A percentile compares a stretch with the other conserved stretches of the same genome.
Conservation (phyloP, 2,329 filamentous ascomycete species). For the Apiospora kogelbergensis region DNA sequence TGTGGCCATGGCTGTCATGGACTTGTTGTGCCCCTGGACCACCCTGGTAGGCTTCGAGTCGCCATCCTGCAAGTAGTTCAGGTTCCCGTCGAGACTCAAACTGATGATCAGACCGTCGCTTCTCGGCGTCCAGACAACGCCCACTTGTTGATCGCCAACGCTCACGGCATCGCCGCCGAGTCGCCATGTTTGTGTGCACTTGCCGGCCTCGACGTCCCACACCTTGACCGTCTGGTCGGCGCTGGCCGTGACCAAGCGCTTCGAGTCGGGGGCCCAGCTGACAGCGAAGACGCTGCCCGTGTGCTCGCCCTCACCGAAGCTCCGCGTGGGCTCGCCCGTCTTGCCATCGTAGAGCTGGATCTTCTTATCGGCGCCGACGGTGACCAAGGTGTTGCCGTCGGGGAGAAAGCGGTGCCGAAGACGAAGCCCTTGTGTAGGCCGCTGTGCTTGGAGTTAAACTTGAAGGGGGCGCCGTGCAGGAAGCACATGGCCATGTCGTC, state of each 20-base stretch:
- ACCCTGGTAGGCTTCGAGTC: conserved; percentile 67
- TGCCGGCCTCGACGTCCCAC: conserved; percentile 84
- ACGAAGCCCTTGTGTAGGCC: conserved; percentile 86
- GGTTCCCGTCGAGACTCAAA: conserved; percentile 81
- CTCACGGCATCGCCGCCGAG: conserved; percentile 73
- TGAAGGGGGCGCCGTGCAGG: conserved; percentile 92
- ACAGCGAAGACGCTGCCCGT: conserved; percentile 91
- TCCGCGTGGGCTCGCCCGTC: conserved; percentile 77
- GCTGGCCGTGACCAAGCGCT: conserved; percentile 83
- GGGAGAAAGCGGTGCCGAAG: conserved; percentile 84
- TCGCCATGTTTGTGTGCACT: conserved; percentile 78
- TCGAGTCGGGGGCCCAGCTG: conserved; percentile 86
- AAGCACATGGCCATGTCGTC: conserved; percentile 91
- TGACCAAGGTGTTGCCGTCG: conserved; percentile 78
- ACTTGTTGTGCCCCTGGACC: conserved; percentile 88
- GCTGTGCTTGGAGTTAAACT: conserved; percentile 82
- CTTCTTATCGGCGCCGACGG: conserved; percentile 85
- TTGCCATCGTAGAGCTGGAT: conserved; percentile 97
- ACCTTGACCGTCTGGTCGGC: conserved; percentile 93
- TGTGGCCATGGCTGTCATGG: conserved; percentile 73
- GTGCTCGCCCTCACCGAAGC: conserved; percentile 82
- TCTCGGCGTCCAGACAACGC: conserved; percentile 84
- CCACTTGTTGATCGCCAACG: conserved; percentile 86
- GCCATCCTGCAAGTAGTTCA: conserved; percentile 82
- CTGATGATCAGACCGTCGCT: conserved; percentile 88